Evolutionary conservation across 345 rosid genomes (phyloP), one percentile per base, ranked within the genome.

Genomic region (Physaria fendleri): DNA sequence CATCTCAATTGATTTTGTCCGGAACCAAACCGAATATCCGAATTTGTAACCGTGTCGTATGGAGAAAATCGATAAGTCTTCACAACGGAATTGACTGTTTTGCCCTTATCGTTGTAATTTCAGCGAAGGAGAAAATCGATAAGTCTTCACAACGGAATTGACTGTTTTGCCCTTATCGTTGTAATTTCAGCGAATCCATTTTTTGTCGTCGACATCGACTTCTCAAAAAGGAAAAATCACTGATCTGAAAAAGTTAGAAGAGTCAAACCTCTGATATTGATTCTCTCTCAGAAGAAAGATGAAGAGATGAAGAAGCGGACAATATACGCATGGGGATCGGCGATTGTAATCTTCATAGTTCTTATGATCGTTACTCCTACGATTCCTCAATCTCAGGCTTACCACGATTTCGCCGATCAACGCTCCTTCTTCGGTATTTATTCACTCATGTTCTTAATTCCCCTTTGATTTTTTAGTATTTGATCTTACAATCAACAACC

Each of bases 381-480:
- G 13, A 88, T 92, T 20, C 95, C 97, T 68, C 97, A 92, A 50
- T 72, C 88, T 56, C 78, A 88, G 59, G 82, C 65, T 25, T 88
- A 88, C 73, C 98, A 92, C 59, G 79, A 86, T 71, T 92, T 92
- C 69, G 98, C 98, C 42, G 97, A 92, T 69, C 71, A 88, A 46
- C 98, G 94, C 68, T 22, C 77, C 42, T 86, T 81, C 80, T 66
- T 92, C 21, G 94, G 97, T 92, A 76, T 20, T 51, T 33, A 13
- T 8, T 35, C 33, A 33, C 42, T 47, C 50, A 9, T 53, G 46
- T 12, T 51, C 55, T 4, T 47, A 28, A 43, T 40, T 17, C 22
- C 10, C 40, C 37, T 50, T 25, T 13, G 39, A n/a, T 14, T 21
- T 57, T 21, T 50, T 20, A 44, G 56, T 13, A 35, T 8, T 21